Evolutionary conservation across 1,284 basidiomycete genomes (phyloP), one percentile per base, ranked within the genome.

Genomic region (Lentinus polychrous): DNA sequence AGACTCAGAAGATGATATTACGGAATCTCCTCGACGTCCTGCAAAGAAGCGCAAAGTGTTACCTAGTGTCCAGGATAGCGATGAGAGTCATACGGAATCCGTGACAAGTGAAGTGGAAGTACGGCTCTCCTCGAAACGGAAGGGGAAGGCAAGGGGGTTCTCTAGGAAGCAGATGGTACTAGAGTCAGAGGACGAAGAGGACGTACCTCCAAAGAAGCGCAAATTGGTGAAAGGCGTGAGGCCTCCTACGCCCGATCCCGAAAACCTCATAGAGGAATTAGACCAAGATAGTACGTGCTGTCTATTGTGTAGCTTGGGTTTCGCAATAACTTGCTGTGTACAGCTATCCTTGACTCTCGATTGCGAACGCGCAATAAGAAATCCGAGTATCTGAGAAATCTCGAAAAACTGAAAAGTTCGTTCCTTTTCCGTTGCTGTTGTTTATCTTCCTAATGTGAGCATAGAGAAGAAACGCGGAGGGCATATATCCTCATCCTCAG

Each of bases 351-450:
- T 41, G 70, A 80, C 31, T 68, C 65, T 6, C 79, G 88, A 34
- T 63, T 90, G 20, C 78, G 88, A 32, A 65, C 67, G 27, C 75
- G 85, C 18, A 69, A 70, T 45, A 86, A 79, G 60, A 73, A 74
- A 60, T 76, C 78, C 11, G 55, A 63, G 3, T 88, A 78, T 59
- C 79, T 84, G 55, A 72, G 72, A 58, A 83, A 78, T 54, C 63
- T 91, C 3, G 82, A 84, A 52, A 77, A 67, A 52, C 57, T 90
- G 45, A 85, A 78, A 66, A 70, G 87, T 80, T 49, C 49, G 74
- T 56, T 14, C 15, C 38, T 10, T 41, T 14, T 31, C 37, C 22
- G n/a, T 37, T 15, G 3, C 14, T 15, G 17, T 27, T 32, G 2
- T 24, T 7, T 33, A 12, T 18, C 27, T 11, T 40, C 12, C 20